A percentile compares a stretch with the other conserved stretches of the same genome.
Evolutionary conservation across 768 basidiomycete genomes (phyloP).

Genomic region (Boletus huronensis): DNA sequence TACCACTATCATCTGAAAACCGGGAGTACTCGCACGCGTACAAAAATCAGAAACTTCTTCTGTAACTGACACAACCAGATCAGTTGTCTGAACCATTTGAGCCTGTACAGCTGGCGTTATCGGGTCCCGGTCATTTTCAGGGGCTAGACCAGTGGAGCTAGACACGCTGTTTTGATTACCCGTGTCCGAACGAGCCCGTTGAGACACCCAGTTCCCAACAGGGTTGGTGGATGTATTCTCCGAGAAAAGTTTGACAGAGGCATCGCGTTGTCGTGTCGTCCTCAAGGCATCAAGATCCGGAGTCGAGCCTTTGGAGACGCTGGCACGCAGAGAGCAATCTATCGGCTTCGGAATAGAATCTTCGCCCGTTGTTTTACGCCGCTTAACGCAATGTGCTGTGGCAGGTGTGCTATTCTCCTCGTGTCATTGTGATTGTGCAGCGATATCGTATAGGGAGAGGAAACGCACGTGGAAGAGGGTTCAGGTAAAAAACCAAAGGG

Average conservation of each 20-base stretch:
- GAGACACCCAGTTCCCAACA: neutral
- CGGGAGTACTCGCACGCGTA: neutral
- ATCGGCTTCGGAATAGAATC: neutral
- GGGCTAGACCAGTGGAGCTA: slow-evolving; percentile 11
- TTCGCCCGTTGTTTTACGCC: neutral
- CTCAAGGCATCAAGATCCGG: neutral
- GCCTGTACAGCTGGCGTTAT: neutral
- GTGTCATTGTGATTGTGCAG: neutral
- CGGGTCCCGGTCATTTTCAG: neutral
- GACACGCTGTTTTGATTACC: slow-evolving; percentile 3
- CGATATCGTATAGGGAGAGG: neutral
- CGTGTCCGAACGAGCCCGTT: neutral
- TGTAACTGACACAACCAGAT: slow-evolving; percentile 1
- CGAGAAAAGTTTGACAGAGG: neutral
- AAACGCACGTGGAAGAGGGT: slow-evolving; percentile 15
- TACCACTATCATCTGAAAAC: neutral
- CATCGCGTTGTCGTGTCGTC: slow-evolving; percentile 1
- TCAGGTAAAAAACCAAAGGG: neutral
- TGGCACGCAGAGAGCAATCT: neutral
- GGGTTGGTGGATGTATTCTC: neutral
- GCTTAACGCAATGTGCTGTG: slow-evolving; percentile 1
- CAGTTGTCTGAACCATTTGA: neutral
- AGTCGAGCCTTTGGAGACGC: neutral
- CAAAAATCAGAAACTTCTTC: neutral
- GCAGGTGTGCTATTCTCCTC: neutral